Percentiles rank a stretch among this genome's conserved stretches.
These are phyloP conservation scores for Cyclotella choctawhatcheeana DNA, from an alignment of 108 stramenopile genomes.

Conservation along the genomic window DNA sequence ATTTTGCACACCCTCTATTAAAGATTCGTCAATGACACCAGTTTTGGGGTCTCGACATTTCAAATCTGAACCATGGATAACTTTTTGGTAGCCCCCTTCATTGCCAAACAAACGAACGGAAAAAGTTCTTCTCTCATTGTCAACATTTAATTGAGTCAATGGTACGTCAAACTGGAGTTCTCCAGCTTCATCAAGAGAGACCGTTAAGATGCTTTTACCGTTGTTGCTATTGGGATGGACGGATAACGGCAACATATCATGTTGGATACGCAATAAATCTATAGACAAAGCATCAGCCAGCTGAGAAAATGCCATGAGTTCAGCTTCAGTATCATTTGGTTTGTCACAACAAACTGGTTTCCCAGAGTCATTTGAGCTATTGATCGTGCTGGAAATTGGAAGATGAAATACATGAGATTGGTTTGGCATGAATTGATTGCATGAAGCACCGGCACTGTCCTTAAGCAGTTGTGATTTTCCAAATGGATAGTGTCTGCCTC, in stretches of 20 bases:
- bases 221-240: conserved; percentile 1
- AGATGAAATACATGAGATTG: conserved; percentile 67
- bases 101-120: conserved; percentile 75
- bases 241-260: conserved; percentile 39
- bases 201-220: conserved; percentile 16
- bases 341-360: conserved; percentile 61
- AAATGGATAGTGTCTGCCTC: conserved; percentile 85
- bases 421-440: conserved; percentile 30
- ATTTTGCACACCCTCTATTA: conserved; percentile 9
- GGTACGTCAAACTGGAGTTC: conserved; percentile 64
- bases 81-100: conserved; percentile 71
- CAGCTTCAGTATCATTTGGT: conserved; percentile 49
- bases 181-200: conserved; percentile 47
- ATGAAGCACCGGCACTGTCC: not conserved
- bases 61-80: conserved; percentile 56
- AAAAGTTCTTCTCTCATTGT: conserved; percentile 47
- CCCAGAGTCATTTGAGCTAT: conserved; percentile 73
- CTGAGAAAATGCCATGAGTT: conserved; percentile 58
- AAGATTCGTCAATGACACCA: conserved; percentile 51
- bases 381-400: conserved; percentile 73
- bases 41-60: conserved; percentile 77
- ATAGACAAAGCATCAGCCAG: conserved; percentile 73
- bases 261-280: conserved; percentile 72
- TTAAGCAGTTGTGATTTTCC: conserved; percentile 53
- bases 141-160: conserved; percentile 60